Evolutionary conservation across 2,329 filamentous ascomycete species (phyloP), one percentile per base, ranked within the genome.

Genomic region (Ramularia endophylla): DNA sequence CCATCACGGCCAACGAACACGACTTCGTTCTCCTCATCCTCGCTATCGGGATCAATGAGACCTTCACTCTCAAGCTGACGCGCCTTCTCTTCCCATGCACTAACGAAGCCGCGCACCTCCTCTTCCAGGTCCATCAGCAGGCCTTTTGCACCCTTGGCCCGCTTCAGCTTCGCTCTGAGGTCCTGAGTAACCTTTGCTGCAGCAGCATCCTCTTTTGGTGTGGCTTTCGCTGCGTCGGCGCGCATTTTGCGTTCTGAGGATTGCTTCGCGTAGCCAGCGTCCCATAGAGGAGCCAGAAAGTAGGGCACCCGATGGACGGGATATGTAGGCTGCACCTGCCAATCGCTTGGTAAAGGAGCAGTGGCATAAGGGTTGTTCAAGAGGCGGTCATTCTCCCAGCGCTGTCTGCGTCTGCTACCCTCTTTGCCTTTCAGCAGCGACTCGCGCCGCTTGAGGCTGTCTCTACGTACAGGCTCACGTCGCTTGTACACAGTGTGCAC

Each of bases 331-430:
- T 77, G 80, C 35, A 90, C 77, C 55, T 84, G 77, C 83, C 85
- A 95, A 67, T 98, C 92, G 43, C 72, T 74, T 0, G 88, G 81
- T 32, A 84, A 73, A 0, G 92, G 92, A 1, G 89, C 87, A 53
- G 90, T 79, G 13, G 76, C 86, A 65, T 92, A 83, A 13, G 92
- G 92, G 46, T 97, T 92, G 64, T 81, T 78, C 42, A 95, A 69
- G 48, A 97, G 79, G 51, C 80, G 87, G 66, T 95, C 90, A 65
- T 97, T 98, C 71, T 98, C 92, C 88, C 89, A 97, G 41, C 90
- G 77, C 55, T 90, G 82, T 36, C 90, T 75, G 57, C 90, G 81
- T 27, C 90, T 78, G 55, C 80, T 90, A 25, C 90, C 90, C 64
- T 95, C 88, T 54, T 94, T 94, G 42, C 90, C 90, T 68, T 88